A percentile compares a stretch with the other conserved stretches of the same genome.
Evolutionary conservation across 495 filamentous ascomycete species (phyloP).

Genomic region (Neurospora sp.): DNA sequence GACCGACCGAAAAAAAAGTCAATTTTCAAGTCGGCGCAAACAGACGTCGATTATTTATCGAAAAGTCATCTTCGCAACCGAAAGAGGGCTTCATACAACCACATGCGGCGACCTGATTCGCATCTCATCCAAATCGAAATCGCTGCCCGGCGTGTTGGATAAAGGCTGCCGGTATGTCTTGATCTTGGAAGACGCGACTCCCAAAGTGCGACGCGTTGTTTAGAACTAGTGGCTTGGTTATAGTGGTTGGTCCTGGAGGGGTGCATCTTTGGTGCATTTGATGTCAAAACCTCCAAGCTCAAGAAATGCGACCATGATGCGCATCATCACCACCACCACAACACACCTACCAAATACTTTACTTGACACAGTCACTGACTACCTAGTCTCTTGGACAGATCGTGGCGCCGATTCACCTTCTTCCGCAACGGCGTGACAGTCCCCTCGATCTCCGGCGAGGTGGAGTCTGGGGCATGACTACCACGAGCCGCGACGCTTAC

Average conservation of each 20-base stretch:
- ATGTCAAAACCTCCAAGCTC: neutral
- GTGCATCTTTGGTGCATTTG: neutral
- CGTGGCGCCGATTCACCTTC: constrained; percentile 42
- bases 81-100: neutral
- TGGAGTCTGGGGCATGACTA: constrained; percentile 45
- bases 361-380: constrained; percentile 8
- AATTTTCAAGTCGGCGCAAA: neutral
- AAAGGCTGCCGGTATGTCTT: constrained; percentile 17
- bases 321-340: neutral
- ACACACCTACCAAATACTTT: neutral
- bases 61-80: neutral
- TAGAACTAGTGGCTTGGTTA: neutral
- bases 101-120: constrained; percentile 1
- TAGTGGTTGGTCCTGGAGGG: neutral
- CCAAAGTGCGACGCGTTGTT: neutral
- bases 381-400: constrained; percentile 17
- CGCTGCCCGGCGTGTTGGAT: constrained; percentile 9
- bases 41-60: neutral
- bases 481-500: constrained; percentile 45
- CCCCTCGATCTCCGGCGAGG: constrained; percentile 49
- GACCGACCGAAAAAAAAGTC: neutral
- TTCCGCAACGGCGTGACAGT: constrained; percentile 33
- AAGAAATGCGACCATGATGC: neutral
- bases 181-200: neutral
- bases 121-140: neutral